These are phyloP conservation scores for Thelephora terrestris DNA, from an alignment of 1,284 basidiomycete species.

Conservation along the genomic window DNA sequence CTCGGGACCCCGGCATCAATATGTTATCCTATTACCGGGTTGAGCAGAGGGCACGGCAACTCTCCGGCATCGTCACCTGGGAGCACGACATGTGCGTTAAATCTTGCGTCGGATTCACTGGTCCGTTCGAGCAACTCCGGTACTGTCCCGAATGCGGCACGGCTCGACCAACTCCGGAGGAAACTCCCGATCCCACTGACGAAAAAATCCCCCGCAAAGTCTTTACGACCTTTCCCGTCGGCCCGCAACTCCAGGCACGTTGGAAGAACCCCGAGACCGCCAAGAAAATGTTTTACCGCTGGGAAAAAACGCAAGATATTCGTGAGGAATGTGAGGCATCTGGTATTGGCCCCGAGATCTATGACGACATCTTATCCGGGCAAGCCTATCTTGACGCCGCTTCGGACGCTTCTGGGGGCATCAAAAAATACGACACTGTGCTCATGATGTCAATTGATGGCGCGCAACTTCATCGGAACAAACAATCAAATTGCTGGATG, in stretches of 20 bases:
- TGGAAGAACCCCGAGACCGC: no score
- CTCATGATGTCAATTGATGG: constrained; percentile 21
- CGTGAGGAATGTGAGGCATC: no score
- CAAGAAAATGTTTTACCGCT: no score
- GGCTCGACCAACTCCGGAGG: constrained; percentile 21
- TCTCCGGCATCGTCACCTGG: constrained; percentile 22
- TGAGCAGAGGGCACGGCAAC: constrained; percentile 11
- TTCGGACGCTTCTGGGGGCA: constrained; percentile 7
- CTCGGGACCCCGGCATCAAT: constrained; percentile 13
- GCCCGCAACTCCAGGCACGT: no score
- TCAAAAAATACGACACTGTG: constrained; percentile 11
- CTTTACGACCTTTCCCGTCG: constrained; percentile 18
- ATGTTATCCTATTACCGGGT: constrained; percentile 15
- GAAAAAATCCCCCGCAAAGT: constrained; percentile 10
- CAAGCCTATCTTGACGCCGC: background rate
- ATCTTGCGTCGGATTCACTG: constrained; percentile 28
- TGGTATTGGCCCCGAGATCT: no score
- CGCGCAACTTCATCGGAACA: constrained; percentile 21
- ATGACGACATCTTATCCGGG: constrained; percentile 14
- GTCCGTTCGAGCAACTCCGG: constrained; percentile 25
- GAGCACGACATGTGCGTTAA: no score
- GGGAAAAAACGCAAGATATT: no score
- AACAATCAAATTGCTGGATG: no score
- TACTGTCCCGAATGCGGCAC: constrained; percentile 13
- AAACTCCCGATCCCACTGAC: constrained; percentile 8